A percentile compares a stretch with the other conserved stretches of the same genome.
Evolutionary conservation across 2,329 filamentous ascomycete species (phyloP).

Genomic region (Coniochaeta pulveracea): DNA sequence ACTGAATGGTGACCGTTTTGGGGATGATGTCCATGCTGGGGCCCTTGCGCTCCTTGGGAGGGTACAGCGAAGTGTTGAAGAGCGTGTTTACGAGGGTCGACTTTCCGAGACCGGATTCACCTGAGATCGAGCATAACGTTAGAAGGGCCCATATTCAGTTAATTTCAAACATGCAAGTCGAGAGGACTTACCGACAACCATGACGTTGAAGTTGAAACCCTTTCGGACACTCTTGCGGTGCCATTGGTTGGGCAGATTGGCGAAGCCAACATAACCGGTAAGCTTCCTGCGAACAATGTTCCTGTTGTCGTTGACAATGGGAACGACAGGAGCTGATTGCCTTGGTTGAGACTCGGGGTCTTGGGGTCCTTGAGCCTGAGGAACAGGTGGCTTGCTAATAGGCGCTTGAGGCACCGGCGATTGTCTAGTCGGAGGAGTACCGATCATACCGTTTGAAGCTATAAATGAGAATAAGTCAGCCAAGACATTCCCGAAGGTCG

Average conservation of each 20-base stretch:
- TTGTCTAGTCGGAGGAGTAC: slow-evolving; percentile 27
- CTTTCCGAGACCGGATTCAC: slow-evolving; percentile 98
- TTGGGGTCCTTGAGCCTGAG: slow-evolving; percentile 15
- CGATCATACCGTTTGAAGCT: slow-evolving; percentile 29
- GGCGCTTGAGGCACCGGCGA: slow-evolving; percentile 25
- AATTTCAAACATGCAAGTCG: neutral
- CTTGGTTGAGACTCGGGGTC: slow-evolving; percentile 18
- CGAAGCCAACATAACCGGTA: slow-evolving; percentile 96
- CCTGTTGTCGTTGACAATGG: slow-evolving; percentile 57
- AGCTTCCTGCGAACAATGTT: slow-evolving; percentile 98
- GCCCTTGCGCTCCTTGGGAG: slow-evolving; percentile 95
- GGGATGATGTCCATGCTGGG: slow-evolving; percentile 96
- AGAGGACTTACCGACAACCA: slow-evolving; percentile 86
- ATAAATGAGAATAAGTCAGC: slow-evolving; percentile 23
- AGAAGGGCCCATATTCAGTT: neutral
- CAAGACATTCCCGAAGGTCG: no score
- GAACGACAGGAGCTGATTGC: slow-evolving; percentile 19
- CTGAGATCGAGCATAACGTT: slow-evolving; percentile 32
- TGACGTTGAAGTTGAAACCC: slow-evolving; percentile 99
- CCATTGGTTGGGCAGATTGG: slow-evolving; percentile 99
- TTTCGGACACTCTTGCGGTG: slow-evolving; percentile 99
- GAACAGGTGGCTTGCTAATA: slow-evolving; percentile 26
- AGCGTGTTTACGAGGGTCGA: slow-evolving; percentile 98
- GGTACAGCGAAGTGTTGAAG: slow-evolving; percentile 99
- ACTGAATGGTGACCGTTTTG: slow-evolving; percentile 93